Percentiles rank a stretch among this genome's conserved stretches.
Evolutionary conservation across 2,329 filamentous ascomycete genomes (phyloP).

Genomic region (Alternaria sp.): DNA sequence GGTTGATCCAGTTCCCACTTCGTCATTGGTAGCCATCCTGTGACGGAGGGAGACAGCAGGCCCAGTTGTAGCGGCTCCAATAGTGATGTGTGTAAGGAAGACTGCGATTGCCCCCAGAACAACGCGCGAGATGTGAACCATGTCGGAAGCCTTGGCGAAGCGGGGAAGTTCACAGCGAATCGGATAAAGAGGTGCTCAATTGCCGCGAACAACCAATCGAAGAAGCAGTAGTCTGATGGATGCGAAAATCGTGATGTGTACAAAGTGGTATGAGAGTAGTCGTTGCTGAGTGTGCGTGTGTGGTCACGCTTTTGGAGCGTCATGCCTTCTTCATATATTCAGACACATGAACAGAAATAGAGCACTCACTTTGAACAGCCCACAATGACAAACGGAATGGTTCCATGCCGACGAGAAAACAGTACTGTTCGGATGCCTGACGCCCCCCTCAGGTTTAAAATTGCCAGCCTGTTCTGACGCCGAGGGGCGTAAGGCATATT

Average conservation of each 20-base stretch:
- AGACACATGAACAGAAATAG: not conserved
- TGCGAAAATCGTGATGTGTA: not conserved
- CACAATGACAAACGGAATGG: not conserved
- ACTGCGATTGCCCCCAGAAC: not conserved
- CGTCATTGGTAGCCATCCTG: not conserved
- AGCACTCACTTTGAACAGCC: not conserved
- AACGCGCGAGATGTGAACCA: not conserved
- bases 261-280: not conserved
- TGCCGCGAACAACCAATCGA: not conserved
- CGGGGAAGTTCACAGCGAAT: not conserved
- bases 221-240: not conserved
- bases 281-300: not conserved
- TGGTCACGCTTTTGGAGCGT: not conserved
- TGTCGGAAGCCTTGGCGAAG: slow-evolving; percentile 1
- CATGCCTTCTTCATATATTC: not conserved
- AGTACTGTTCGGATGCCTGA: not conserved
- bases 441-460: not conserved
- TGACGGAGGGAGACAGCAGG: not conserved
- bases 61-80: not conserved
- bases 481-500: not conserved
- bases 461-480: not conserved
- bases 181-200: not conserved
- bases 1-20: not conserved
- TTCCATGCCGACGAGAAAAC: not conserved
- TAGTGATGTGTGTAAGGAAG: not conserved